phyloP scores from a whole-genome alignment of 2,329 filamentous ascomycete species.

The Paraphoma chrysanthemicola region DNA sequence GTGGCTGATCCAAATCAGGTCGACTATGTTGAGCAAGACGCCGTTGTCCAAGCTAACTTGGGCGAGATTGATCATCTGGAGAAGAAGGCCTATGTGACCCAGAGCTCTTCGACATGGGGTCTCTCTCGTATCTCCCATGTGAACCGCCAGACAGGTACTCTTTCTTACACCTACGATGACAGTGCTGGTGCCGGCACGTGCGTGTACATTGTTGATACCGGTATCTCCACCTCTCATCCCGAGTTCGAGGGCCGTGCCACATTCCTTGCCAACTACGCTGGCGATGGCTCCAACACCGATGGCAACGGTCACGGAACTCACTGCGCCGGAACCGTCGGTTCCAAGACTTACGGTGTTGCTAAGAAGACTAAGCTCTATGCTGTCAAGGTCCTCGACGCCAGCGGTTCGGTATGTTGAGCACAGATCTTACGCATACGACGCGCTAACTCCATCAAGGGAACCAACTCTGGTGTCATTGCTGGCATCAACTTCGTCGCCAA shows the following conservation, averaged over 20 bases:
- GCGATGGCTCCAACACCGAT: conserved; percentile 44
- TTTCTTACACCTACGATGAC: conserved; percentile 49
- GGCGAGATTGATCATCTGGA: conserved; percentile 25
- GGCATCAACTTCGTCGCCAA: conserved; percentile 48
- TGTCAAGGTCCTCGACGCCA: conserved; percentile 50
- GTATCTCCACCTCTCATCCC: conserved; percentile 63
- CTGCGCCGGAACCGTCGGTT: conserved; percentile 46
- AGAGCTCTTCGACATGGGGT: conserved; percentile 50
- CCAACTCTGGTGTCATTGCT: conserved; percentile 49
- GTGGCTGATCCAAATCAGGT: conserved; percentile 30
- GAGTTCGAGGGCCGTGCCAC: conserved; percentile 50
- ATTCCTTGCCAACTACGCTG: conserved; percentile 47
- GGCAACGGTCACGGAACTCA: conserved; percentile 51
- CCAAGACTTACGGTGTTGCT: conserved; percentile 47
- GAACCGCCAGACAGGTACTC: conserved; percentile 26
- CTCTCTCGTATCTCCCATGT: conserved; percentile 51
- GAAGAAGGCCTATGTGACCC: conserved; percentile 47
- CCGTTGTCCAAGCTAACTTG: conserved; percentile 39
- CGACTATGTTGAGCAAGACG: conserved; percentile 51
- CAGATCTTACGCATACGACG: conserved; percentile 1
- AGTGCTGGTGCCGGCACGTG: conserved; percentile 53
- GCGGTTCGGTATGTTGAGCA: conserved; percentile 38
- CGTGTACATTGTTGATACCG: conserved; percentile 71
- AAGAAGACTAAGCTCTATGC: conserved; percentile 49
- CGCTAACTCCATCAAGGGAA: conserved; percentile 39